phyloP scores from a whole-genome alignment of 768 basidiomycete species.

The Tulasnella sp. region DNA sequence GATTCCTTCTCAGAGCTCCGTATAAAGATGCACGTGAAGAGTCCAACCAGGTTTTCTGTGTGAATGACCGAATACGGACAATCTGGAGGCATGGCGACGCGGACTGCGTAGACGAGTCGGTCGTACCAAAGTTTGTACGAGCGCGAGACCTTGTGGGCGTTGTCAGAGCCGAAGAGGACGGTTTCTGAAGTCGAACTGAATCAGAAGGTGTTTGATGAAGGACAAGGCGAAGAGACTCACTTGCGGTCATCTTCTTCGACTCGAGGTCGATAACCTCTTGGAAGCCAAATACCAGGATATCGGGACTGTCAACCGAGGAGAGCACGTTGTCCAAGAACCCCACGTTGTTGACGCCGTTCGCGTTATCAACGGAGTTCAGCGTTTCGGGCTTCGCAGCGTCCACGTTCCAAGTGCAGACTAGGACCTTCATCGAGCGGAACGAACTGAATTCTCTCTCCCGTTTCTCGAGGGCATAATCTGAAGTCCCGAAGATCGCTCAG shows the following conservation, averaged over 20 bases:
- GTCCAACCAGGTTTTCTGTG: slow-evolving; percentile 81
- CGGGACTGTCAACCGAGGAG: slow-evolving; percentile 58
- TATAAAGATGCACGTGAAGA: slow-evolving; percentile 68
- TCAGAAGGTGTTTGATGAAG: neutral
- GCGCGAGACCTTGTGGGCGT: slow-evolving; percentile 72
- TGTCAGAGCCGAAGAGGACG: slow-evolving; percentile 50
- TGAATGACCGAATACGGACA: slow-evolving; percentile 69
- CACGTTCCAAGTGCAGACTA: slow-evolving; percentile 87
- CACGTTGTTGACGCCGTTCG: slow-evolving; percentile 49
- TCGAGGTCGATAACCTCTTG: slow-evolving; percentile 98
- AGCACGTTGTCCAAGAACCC: slow-evolving; percentile 70
- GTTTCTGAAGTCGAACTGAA: slow-evolving; percentile 39
- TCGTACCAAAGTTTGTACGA: slow-evolving; percentile 92
- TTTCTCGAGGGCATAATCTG: slow-evolving; percentile 67
- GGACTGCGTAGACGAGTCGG: slow-evolving; percentile 57
- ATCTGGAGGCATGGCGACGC: slow-evolving; percentile 59
- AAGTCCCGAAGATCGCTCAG: neutral
- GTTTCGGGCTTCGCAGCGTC: slow-evolving; percentile 78
- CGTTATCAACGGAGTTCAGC: slow-evolving; percentile 26
- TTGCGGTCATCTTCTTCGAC: slow-evolving; percentile 77
- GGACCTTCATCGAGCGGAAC: slow-evolving; percentile 63
- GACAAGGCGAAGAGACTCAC: slow-evolving; percentile 23
- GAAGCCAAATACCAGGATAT: slow-evolving; percentile 88
- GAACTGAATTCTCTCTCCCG: slow-evolving; percentile 66
- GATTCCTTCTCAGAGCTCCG: too few species aligned